Evolutionary conservation across 257 asterid genomes (phyloP).

Genomic region (Perilla frutescens): DNA sequence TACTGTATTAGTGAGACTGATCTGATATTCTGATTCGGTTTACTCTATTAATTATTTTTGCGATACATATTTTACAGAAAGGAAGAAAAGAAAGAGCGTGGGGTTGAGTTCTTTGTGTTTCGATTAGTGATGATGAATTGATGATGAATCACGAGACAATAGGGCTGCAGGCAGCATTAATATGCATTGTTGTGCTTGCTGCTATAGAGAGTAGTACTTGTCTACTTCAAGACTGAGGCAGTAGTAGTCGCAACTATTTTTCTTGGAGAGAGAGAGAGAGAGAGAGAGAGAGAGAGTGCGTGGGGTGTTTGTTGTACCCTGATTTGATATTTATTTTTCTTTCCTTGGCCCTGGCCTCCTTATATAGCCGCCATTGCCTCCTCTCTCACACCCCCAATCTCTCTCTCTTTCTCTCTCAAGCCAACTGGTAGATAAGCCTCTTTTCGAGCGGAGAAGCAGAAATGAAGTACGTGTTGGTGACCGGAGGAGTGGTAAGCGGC

Average conservation of each 20-base stretch:
- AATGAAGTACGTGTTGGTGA: constrained; percentile 96
- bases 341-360: constrained; percentile 33
- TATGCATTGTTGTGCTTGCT: constrained; percentile 28
- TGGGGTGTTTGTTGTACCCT: constrained; percentile 34
- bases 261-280: neutral
- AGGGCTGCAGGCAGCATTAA: neutral
- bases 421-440: neutral
- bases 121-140: neutral
- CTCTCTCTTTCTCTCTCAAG: neutral
- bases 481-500: constrained; percentile 97
- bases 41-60: no score
- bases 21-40: no score
- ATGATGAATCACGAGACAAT: neutral
- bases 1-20: no score
- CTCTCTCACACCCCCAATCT: constrained; percentile 20
- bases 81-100: neutral
- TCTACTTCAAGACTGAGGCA: neutral
- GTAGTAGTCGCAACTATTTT: neutral
- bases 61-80: no score
- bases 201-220: neutral
- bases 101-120: neutral
- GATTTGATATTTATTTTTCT: constrained; percentile 25
- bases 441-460: neutral
- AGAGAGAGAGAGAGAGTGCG: constrained; percentile 14
- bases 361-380: constrained; percentile 78